A percentile compares a stretch with the other conserved stretches of the same genome.
These are phyloP conservation scores for Sclerotinia nivalis DNA, from an alignment of 2,329 filamentous ascomycete genomes.

Conservation along the genomic window DNA sequence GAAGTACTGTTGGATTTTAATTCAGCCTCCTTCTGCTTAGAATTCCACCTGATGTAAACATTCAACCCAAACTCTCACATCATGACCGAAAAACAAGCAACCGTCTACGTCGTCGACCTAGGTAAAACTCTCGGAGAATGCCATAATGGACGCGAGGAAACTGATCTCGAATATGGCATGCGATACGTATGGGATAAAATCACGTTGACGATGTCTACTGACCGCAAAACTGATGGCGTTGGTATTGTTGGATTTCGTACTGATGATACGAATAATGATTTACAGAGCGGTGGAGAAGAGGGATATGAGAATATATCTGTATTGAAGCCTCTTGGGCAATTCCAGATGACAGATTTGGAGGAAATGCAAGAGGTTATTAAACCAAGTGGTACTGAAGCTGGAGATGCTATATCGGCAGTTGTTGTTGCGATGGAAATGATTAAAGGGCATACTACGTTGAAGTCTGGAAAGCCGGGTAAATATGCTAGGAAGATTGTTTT, in stretches of 20 bases:
- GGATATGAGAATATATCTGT: constrained; percentile 82
- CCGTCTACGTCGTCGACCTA: constrained; percentile 87
- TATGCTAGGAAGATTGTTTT: constrained; percentile 79
- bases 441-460: constrained; percentile 70
- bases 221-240: constrained; percentile 70
- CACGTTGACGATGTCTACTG: constrained; percentile 65
- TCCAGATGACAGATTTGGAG: constrained; percentile 68
- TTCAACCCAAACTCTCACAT: constrained; percentile 29
- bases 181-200: constrained; percentile 95
- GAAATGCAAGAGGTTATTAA: constrained; percentile 63
- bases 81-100: constrained; percentile 94
- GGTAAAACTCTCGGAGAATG: constrained; percentile 79
- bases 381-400: constrained; percentile 65
- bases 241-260: constrained; percentile 85
- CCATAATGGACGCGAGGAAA: constrained; percentile 69
- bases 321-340: constrained; percentile 64
- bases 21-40: background rate
- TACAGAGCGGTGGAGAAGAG: constrained; percentile 54
- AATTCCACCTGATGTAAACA: constrained; percentile 1
- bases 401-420: constrained; percentile 86
- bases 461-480: constrained; percentile 55
- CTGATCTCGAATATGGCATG: constrained; percentile 86
- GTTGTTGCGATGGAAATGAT: constrained; percentile 89
- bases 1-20: background rate
- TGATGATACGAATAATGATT: constrained; percentile 69